These are phyloP conservation scores for Chrysosporium queenslandicum DNA, from an alignment of 2,329 filamentous ascomycete genomes.

Conservation along the genomic window DNA sequence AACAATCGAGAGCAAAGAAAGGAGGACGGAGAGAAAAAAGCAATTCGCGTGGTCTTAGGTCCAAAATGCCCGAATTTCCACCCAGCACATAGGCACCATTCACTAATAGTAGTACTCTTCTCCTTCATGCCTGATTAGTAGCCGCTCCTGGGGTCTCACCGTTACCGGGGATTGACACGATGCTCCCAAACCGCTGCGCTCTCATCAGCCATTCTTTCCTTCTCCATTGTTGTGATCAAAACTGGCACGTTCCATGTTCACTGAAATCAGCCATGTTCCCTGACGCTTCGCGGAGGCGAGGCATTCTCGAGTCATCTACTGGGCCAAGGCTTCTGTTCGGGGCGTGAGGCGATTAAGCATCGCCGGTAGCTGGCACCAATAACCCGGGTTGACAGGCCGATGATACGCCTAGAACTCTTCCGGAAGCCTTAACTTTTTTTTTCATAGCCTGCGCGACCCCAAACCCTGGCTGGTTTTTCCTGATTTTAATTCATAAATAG, in stretches of 20 bases:
- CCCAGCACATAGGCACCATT: background rate
- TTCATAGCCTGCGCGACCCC: background rate
- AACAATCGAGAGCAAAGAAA: background rate
- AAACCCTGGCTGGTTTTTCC: background rate
- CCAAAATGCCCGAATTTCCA: background rate
- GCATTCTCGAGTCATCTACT: slow-evolving; percentile 16
- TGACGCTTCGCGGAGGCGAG: slow-evolving; percentile 7
- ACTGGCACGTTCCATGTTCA: background rate
- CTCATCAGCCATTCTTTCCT: background rate
- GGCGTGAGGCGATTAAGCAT: slow-evolving; percentile 12
- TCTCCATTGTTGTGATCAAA: background rate
- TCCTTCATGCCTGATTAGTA: background rate
- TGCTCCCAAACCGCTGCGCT: background rate
- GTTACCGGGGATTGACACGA: background rate
- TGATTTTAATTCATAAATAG: background rate
- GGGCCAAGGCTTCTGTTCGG: slow-evolving; percentile 1
- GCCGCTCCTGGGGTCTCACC: background rate
- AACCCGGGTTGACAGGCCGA: background rate
- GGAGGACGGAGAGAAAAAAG: background rate
- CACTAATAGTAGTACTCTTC: no score
- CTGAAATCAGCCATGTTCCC: slow-evolving; percentile 1
- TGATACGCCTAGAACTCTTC: slow-evolving; percentile 3
- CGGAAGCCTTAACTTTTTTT: background rate
- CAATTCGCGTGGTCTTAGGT: no score
- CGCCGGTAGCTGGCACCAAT: slow-evolving; percentile 1